Evolutionary conservation across 768 basidiomycete species (phyloP).

Genomic region (Tephrocybe sp.): DNA sequence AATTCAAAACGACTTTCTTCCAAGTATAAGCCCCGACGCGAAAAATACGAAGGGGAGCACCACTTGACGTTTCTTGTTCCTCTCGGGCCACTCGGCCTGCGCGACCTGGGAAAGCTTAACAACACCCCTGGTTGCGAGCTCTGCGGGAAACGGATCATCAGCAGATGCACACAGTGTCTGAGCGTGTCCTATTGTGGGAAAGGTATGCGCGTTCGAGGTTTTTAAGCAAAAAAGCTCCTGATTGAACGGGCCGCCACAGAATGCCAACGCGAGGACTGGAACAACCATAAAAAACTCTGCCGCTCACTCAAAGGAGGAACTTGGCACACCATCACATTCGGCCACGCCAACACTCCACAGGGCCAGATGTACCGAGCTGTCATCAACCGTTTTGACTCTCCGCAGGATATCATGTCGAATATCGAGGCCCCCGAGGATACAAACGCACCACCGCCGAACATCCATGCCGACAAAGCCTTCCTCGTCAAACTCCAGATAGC

Average conservation of each 20-base stretch:
- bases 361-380: conserved; percentile 2
- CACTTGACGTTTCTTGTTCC: conserved; percentile 34
- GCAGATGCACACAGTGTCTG: conserved; percentile 33
- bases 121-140: conserved; percentile 33
- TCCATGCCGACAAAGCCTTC: conserved; percentile 33
- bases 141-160: conserved; percentile 33
- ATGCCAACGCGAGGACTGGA: conserved; percentile 42
- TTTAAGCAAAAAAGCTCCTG: background rate
- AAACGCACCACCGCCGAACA: conserved; percentile 23
- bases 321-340: conserved; percentile 31
- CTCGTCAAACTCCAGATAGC: conserved; percentile 38
- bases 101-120: conserved; percentile 35
- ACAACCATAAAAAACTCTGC: conserved; percentile 33
- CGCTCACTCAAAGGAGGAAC: conserved; percentile 35
- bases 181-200: conserved; percentile 34
- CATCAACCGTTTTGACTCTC: conserved; percentile 24
- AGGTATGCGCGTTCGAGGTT: conserved; percentile 19
- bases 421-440: conserved; percentile 1
- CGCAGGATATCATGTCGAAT: conserved; percentile 5
- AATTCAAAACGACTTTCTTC: conserved; percentile 30
- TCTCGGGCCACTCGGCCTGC: conserved; percentile 30
- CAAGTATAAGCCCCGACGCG: conserved; percentile 21
- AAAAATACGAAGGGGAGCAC: conserved; percentile 21
- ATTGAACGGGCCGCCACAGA: conserved; percentile 19
- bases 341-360: background rate